phyloP scores from a whole-genome alignment of 202 grass and related monocot species.

The Zoysia matrella region DNA sequence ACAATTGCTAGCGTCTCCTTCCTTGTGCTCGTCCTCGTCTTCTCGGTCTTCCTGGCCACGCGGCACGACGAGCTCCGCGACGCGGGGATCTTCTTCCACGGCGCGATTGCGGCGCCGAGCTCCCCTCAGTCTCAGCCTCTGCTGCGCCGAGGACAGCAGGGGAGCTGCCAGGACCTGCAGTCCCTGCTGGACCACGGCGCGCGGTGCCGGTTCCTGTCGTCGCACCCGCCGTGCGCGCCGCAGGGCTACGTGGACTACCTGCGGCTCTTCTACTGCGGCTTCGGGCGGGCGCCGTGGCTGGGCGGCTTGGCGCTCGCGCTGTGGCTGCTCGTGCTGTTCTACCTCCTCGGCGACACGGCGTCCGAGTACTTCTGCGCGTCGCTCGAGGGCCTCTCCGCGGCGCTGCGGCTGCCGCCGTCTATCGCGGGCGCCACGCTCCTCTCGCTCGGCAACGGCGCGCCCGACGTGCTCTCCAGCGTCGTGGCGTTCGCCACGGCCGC shows the following conservation, averaged over 20 bases:
- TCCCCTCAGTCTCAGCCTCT: neutral
- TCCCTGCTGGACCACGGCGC: constrained; percentile 37
- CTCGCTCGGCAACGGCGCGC: too few relatives aligned
- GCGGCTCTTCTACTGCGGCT: constrained; percentile 63
- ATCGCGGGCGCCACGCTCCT: too few relatives aligned
- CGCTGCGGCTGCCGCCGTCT: too few relatives aligned
- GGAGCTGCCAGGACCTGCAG: constrained; percentile 40
- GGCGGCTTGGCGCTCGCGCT: constrained; percentile 38
- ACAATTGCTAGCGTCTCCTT: constrained; percentile 20
- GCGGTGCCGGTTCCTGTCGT: constrained; percentile 58
- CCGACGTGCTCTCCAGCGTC: constrained; percentile 48
- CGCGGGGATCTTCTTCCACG: neutral
- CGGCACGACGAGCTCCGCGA: neutral
- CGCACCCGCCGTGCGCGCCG: constrained; percentile 45
- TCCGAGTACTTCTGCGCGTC: too few relatives aligned
- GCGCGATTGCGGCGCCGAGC: too few relatives aligned
- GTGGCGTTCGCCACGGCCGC: constrained; percentile 50
- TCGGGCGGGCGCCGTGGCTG: constrained; percentile 36
- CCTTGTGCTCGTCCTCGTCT: constrained; percentile 8
- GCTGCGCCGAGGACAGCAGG: neutral
- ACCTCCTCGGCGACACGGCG: constrained; percentile 76
- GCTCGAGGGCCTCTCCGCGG: too few relatives aligned
- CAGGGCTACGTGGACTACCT: constrained; percentile 70
- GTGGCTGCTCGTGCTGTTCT: constrained; percentile 79
- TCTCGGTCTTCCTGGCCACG: neutral